phyloP scores from a whole-genome alignment of 148 eudicot genomes.

The Euryodendron excelsum region DNA sequence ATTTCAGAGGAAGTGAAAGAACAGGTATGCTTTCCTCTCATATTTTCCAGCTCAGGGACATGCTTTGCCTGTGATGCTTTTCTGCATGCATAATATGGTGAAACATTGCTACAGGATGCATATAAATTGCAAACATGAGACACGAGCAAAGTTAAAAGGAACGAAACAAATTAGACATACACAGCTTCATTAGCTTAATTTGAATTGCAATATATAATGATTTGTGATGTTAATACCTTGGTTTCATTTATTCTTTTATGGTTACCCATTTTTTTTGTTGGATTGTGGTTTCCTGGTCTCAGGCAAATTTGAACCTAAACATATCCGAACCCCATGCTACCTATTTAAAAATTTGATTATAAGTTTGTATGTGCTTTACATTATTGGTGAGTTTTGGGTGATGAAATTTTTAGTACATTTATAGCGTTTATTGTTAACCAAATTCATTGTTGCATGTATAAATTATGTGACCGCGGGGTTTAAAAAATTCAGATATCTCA shows the following conservation, averaged over 20 bases:
- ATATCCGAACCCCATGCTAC: neutral
- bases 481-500: neutral
- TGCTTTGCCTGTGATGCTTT: neutral
- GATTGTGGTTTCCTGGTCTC: neutral
- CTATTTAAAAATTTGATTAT: neutral
- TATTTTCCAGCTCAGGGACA: neutral
- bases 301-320: neutral
- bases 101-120: neutral
- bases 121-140: neutral
- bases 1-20: conserved; percentile 77
- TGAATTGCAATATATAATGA: neutral
- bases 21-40: conserved; percentile 37
- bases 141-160: neutral
- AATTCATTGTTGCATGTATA: neutral
- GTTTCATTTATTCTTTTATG: neutral
- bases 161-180: neutral
- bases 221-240: neutral
- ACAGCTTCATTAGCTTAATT: neutral
- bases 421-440: neutral
- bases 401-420: neutral
- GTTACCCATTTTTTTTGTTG: neutral
- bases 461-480: too few relatives aligned
- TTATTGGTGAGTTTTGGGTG: neutral
- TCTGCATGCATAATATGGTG: neutral
- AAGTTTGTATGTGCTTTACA: neutral